Base-by-base conservation (phyloP, 345 rosid genomes). In the Gossypium stocksii region DNA sequence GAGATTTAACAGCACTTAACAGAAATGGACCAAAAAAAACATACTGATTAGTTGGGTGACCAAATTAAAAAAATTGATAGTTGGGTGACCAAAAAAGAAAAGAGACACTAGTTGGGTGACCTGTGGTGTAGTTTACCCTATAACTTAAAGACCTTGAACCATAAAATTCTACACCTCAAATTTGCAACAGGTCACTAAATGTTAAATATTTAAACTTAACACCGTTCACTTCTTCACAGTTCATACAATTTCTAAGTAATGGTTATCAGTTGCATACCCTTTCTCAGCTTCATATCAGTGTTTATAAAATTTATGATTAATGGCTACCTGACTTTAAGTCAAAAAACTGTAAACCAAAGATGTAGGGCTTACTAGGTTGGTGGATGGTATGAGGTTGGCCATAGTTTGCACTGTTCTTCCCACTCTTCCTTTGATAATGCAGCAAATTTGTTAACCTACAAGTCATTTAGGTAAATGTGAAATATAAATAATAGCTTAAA, bases 301-400 rank as follows among this genome's bases (percentile, higher is more conserved):
- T 48, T 53, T 38, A 34, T 23, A 48, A 43, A 15, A 2, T 48
- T 48, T 48, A 68, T 25, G 11, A 48, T 23, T 8, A 15, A 48
- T 14, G 72, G 8, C 56, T 25, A 68, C 45, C 25, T 1, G 58
- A n/a, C n/a, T 43, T 25, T 25, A 73, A 64, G 7, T 44, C 15
- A 49, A 48, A 64, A 62, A 27, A 71, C 71, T 59, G 34, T 14
- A 49, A 64, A 78, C 59, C 79, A 38, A 81, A 64, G 68, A 70
- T 22, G 19, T 23, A 74, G 70, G 57, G 77, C 97, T 67, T 83
- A 92, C 98, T 85, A 92, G 70, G 94, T 90, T 51, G 92, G 97
- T 0, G 97, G 97, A 83, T 94, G 98, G 82, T 76, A 94, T 51
- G 93, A 94, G 57, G 97, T 88, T 66, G 98, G 98, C 98, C 98